These are phyloP conservation scores for Phoma sp. DNA, from an alignment of 2,329 filamentous ascomycete genomes.

Conservation along the genomic window DNA sequence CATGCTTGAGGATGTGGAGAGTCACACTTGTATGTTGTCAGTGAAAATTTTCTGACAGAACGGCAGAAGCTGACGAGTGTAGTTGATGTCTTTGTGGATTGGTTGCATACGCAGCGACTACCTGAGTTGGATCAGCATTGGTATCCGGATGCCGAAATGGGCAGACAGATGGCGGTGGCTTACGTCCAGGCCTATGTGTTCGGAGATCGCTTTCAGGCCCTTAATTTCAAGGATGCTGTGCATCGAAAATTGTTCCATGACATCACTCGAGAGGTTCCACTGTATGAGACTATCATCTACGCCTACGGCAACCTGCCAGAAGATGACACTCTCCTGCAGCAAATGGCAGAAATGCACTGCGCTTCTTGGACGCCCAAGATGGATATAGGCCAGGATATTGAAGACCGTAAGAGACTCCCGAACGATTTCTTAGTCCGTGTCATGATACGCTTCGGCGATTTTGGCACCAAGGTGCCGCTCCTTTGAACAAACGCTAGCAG, in stretches of 20 bases:
- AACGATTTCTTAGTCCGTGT: not conserved
- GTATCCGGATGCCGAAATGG: no score
- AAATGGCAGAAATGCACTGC: not conserved
- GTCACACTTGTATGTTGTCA: not conserved
- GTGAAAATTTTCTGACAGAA: no score
- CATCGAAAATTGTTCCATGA: no score
- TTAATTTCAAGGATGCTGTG: not conserved
- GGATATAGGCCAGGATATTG: not conserved
- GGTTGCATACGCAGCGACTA: no score
- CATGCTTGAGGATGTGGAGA: not conserved
- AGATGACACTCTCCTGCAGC: not conserved
- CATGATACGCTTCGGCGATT: not conserved
- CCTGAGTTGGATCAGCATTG: no score
- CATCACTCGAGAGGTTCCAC: not conserved
- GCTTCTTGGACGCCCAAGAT: accelerated
- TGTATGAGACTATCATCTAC: not conserved
- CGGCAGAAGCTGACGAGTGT: no score
- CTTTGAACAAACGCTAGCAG: no score
- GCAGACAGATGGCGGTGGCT: no score
- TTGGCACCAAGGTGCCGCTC: not conserved
- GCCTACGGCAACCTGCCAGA: not conserved
- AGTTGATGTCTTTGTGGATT: no score
- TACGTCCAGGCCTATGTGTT: not conserved
- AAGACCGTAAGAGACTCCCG: not conserved
- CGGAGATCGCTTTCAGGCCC: not conserved